Conservation (phyloP, 1,139 yeast species). For the Pneumocystis murina region DNA sequence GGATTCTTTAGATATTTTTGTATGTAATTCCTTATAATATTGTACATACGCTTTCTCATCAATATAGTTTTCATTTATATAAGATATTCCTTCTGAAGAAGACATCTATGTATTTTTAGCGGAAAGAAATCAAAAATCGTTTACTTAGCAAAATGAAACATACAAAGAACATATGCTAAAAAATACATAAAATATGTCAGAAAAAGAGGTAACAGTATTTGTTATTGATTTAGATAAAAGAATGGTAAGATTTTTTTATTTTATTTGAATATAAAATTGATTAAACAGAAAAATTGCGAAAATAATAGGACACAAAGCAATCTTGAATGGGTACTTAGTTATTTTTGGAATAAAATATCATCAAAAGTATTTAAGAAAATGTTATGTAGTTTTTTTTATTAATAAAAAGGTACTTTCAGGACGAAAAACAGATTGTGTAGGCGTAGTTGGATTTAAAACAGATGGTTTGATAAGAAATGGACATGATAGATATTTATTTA, state of each 20-base stretch:
- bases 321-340: slow-evolving; percentile 29
- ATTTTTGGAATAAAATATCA: slow-evolving; percentile 31
- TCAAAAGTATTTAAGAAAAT: slow-evolving; percentile 26
- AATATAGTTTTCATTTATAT: neutral
- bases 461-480: slow-evolving; percentile 11
- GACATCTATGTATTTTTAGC: too few species aligned
- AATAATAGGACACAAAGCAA: slow-evolving; percentile 21
- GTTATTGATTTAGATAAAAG: slow-evolving; percentile 38
- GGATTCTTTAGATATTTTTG: neutral
- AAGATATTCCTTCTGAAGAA: too few species aligned
- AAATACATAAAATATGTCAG: slow-evolving; percentile 10
- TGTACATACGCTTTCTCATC: neutral
- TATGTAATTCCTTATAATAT: neutral
- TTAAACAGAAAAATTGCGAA: neutral
- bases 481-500: slow-evolving; percentile 3
- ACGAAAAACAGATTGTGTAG: slow-evolving; percentile 43
- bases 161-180: neutral
- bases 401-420: slow-evolving; percentile 27
- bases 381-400: neutral
- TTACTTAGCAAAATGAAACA: too few species aligned
- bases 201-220: slow-evolving; percentile 29
- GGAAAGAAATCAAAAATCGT: too few species aligned
- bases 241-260: slow-evolving; percentile 25
- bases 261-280: neutral
- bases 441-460: slow-evolving; percentile 32